Evolutionary conservation across 768 basidiomycete genomes (phyloP).

Genomic region (Hypholoma sublateritium): DNA sequence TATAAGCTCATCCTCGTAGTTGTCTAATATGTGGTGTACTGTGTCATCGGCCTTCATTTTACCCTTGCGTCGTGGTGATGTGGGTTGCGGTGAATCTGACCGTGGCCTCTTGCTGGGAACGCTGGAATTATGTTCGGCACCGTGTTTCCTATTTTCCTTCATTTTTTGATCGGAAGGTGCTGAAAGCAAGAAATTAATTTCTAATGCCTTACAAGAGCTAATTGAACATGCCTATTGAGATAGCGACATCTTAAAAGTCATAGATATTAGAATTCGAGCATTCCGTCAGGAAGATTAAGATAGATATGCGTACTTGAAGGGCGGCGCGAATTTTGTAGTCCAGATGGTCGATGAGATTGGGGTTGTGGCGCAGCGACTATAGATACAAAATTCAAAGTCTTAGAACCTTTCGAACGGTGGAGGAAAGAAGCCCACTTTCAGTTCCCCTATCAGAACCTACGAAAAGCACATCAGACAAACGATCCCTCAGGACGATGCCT

Average conservation of each 20-base stretch:
- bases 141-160: background rate
- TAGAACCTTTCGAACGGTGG: background rate
- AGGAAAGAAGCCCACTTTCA: background rate
- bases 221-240: no score
- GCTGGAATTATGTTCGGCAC: slow-evolving; percentile 6
- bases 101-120: slow-evolving; percentile 16
- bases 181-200: background rate
- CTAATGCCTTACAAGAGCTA: background rate
- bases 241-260: no score
- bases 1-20: slow-evolving; percentile 62
- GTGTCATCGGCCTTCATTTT: slow-evolving; percentile 37
- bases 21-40: slow-evolving; percentile 33
- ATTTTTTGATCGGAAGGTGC: slow-evolving; percentile 1
- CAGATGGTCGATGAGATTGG: background rate
- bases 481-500: background rate
- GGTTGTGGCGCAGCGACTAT: slow-evolving; percentile 1
- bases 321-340: background rate
- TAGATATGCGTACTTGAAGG: no score
- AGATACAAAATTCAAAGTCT: background rate
- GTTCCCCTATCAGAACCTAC: background rate
- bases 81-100: slow-evolving; percentile 7
- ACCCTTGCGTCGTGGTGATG: slow-evolving; percentile 34
- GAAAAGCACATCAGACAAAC: background rate
- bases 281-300: no score
- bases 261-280: no score